Evolutionary conservation across 352 stramenopile species (phyloP), one percentile per base, ranked within the genome.

Genomic region (Pythium graminicola): DNA sequence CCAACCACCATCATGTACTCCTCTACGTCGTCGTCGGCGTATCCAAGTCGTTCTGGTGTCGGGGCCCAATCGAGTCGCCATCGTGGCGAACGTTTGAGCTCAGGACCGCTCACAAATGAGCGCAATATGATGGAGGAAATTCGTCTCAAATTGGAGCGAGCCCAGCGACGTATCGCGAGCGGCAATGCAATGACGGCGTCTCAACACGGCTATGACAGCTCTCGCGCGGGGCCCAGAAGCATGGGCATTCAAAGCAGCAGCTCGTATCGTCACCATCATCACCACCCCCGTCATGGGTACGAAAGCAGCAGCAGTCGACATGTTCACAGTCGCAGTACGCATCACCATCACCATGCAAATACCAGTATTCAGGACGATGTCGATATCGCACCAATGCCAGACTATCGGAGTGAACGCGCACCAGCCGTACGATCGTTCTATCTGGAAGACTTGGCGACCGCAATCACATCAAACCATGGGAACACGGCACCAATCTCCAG

Each of bases 41-140:
- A 40, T 11, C 10, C 26, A 36, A 60, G 53, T 28, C 53, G 44
- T 22, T 44, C 29, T 19, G 33, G 22, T 44, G 46, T 27, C 32
- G 45, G 40, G n/a, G n/a, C n/a, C n/a, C n/a, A n/a, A n/a, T n/a
- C n/a, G 26, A 43, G n/a, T 6, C 50, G 57, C 43, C 35, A 32
- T 32, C 49, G 26, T 26, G 43, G 52, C 33, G 57, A 60, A 36
- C 50, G 50, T 7, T 28, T 51, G 20, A 57, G 46, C 23, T 45
- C 27, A 2, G 51, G 42, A 13, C 58, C 58, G 51, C 58, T 65
- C 51, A 71, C 74, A n/a, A 69, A 60, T 14, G 77, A 88, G 61
- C 77, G 77, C 48, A 67, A 58, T 27, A 83, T 83, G 74, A 85
- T 88, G 71, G 71, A 85, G 29, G 62, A 81, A 55, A 88, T 88